Evolutionary conservation across 257 asterid species (phyloP).

Genomic region (Solanum peruvianum): DNA sequence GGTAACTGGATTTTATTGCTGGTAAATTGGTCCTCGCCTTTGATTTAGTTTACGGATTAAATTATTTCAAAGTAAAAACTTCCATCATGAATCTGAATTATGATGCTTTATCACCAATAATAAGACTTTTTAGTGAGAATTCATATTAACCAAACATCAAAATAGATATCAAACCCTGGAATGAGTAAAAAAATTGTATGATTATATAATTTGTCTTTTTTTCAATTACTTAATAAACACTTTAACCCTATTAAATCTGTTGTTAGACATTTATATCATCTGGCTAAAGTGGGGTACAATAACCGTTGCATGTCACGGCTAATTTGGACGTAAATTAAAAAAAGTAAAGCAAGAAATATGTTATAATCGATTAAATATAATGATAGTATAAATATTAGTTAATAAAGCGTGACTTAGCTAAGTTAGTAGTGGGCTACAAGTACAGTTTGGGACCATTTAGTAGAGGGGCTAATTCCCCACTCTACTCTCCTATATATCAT

Average conservation of each 20-base stretch:
- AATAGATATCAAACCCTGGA: neutral
- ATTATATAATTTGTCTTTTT: neutral
- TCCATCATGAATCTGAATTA: neutral
- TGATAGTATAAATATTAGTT: neutral
- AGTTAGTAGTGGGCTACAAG: neutral
- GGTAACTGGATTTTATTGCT: neutral
- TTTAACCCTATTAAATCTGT: neutral
- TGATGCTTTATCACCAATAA: neutral
- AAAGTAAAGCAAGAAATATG: too few relatives aligned
- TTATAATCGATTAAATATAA: neutral
- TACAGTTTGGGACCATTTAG: neutral
- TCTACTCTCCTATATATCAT: neutral
- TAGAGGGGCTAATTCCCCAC: neutral
- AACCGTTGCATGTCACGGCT: neutral
- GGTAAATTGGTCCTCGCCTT: neutral
- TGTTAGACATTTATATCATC: neutral
- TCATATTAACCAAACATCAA: neutral
- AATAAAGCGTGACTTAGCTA: neutral
- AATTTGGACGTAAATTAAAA: neutral
- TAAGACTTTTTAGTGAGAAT: neutral
- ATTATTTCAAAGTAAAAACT: neutral
- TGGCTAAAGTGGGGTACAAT: neutral
- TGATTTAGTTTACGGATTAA: neutral
- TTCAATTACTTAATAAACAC: neutral
- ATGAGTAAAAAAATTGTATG: neutral